Percentiles rank a stretch among this genome's conserved stretches.
Conservation (phyloP, 352 stramenopile genomes). For the Pythium chondricola region DNA sequence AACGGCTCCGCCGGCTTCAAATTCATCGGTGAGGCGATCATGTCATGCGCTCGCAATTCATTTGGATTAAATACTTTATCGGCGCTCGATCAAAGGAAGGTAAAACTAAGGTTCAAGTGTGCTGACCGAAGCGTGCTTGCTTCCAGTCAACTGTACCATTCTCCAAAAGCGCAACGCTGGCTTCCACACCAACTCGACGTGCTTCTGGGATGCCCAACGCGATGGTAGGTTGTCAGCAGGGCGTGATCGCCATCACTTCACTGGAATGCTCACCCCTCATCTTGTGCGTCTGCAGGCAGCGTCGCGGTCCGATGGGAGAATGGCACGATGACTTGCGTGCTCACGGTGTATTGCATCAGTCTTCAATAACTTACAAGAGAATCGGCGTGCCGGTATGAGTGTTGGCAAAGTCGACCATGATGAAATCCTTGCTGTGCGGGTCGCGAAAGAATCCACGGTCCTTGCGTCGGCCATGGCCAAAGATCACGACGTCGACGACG, state of each 20-base stretch:
- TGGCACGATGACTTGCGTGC: constrained; percentile 28
- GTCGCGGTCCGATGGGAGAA: constrained; percentile 46
- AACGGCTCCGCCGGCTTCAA: too few relatives aligned
- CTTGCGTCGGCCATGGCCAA: constrained; percentile 31
- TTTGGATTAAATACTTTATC: not conserved
- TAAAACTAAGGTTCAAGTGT: not conserved
- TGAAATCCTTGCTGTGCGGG: constrained; percentile 39
- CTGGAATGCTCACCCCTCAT: not conserved
- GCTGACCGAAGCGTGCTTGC: not conserved
- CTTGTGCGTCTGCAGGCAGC: constrained; percentile 32
- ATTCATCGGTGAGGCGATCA: too few relatives aligned
- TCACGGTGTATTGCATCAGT: constrained; percentile 36
- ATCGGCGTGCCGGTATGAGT: constrained; percentile 23
- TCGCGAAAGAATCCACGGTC: constrained; percentile 1
- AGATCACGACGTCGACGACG: constrained; percentile 80
- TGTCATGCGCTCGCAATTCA: too few relatives aligned
- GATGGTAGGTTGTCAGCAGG: constrained; percentile 65
- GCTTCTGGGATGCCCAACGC: constrained; percentile 82
- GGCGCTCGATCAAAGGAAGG: not conserved
- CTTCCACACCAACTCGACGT: constrained; percentile 83
- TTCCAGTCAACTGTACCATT: constrained; percentile 77
- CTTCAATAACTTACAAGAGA: constrained; percentile 24
- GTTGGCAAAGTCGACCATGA: constrained; percentile 82
- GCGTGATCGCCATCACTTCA: too few relatives aligned
- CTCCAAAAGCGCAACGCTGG: constrained; percentile 87